Evolutionary conservation across 2,329 filamentous ascomycete genomes (phyloP), one percentile per base, ranked within the genome.

Genomic region (Huntiella abstrusa): DNA sequence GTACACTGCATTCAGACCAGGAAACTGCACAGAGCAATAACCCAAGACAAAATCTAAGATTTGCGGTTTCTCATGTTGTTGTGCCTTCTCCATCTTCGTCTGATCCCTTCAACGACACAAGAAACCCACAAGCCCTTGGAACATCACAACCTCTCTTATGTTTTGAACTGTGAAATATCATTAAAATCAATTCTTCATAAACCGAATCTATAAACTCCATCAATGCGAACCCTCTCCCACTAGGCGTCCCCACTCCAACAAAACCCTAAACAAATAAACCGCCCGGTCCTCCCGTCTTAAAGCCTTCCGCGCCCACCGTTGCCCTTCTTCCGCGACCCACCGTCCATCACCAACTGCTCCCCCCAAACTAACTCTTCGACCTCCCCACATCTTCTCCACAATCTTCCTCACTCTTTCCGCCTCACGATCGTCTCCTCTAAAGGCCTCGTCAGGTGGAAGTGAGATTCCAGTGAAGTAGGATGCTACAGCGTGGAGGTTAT

Each of bases 161-260:
- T 6, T 28, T 5, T 28, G 7, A 28, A 5, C 22, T 5, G 22
- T 28, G 22, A 28, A 28, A 28, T 28, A 28, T 28, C 22, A 28
- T 28, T 28, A 28, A 2, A 28, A 28, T 6, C 22, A 28, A 28
- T 28, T 7, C 22, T 28, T 28, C 22, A 28, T 28, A 28, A 28
- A 2, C 7, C 22, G 5, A 28, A 28, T 28, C 22, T 28, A 28
- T 28, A 28, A 39, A 4, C 35, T 19, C 43, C 13, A 40, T 41
- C 39, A 59, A n/a, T 70, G 65, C 51, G 70, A 59, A 35, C 62
- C 56, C 54, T 85, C 79, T 59, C 81, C 72, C 16, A 79, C 70
- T 39, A 86, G 56, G 51, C 81, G 63, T 2, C 70, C 81, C 79
- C 82, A 91, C 63, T 91, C 83, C 15, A 91, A 61, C 54, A 91